Evolutionary conservation across 805 yeast species (phyloP).

Genomic region (Kodamaea kakaduensis): DNA sequence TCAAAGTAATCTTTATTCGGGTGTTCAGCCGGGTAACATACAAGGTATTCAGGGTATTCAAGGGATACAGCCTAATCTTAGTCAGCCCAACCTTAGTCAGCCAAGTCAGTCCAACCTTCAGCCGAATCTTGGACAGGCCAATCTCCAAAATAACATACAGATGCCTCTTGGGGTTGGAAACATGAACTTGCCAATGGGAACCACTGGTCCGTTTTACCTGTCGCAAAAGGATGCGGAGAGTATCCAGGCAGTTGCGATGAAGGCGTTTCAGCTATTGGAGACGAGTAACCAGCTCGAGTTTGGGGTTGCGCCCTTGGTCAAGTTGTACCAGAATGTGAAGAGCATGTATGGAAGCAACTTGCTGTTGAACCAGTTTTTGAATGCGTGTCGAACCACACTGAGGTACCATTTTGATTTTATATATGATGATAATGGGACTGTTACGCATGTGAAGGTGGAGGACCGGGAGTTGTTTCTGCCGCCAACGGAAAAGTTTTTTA

Average conservation of each 20-base stretch:
- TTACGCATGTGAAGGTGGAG: constrained; percentile 36
- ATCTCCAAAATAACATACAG: too few species aligned
- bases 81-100: too few species aligned
- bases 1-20: too few species aligned
- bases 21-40: too few species aligned
- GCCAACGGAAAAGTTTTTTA: neutral
- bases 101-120: too few species aligned
- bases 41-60: too few species aligned
- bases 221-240: constrained; percentile 24
- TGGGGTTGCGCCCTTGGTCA: constrained; percentile 33
- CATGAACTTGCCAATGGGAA: neutral
- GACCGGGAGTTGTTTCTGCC: constrained; percentile 1
- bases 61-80: too few species aligned
- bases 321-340: constrained; percentile 31
- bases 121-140: too few species aligned
- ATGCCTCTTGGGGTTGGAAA: neutral
- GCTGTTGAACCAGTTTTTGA: constrained; percentile 31
- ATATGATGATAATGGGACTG: constrained; percentile 45
- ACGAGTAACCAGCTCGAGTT: constrained; percentile 33
- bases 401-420: constrained; percentile 38
- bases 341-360: constrained; percentile 25
- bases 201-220: neutral
- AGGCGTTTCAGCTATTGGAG: constrained; percentile 36
- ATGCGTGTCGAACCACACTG: constrained; percentile 22
- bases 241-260: constrained; percentile 41